Evolutionary conservation across 23 red algal species (phyloP), one percentile per base, ranked within the genome.

Genomic region (Agarophyton chilense): DNA sequence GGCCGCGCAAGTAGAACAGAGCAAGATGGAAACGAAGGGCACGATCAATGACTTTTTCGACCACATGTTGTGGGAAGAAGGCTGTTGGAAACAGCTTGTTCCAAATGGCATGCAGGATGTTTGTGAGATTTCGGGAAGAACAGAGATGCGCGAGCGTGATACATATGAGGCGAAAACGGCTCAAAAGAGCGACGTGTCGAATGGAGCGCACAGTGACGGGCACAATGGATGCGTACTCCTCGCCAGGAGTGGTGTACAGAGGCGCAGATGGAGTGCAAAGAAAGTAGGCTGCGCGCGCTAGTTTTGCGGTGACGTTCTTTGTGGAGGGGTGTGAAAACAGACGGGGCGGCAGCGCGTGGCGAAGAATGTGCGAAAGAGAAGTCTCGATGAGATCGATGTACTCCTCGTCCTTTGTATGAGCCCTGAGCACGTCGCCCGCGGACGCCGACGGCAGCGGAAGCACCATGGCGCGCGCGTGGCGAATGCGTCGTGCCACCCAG

Each of bases 401-500:
- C 66, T 88, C 83, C 4, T 88, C 83, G 54, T 88, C 83, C 43
- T 88, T 88, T 40, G 49, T 52, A 28, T 53, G 66, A 19, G 83
- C 83, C 1, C 83, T 28, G 24, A 88, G 44, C 25, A 88, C 64
- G 63, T 88, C 83, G 25, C 21, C 47, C 31, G 64, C 49, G 22
- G 62, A 28, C 16, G 83, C 64, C 47, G 19, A 26, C 18, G 83
- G 83, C 18, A 88, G 83, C 57, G 55, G 33, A 10, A 14, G 21
- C 54, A 56, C 54, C 79, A 63, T 61, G 12, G 9, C 10, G 10
- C n/a, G 56, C 56, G 56, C n/a, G n/a, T n/a, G n/a, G n/a, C n/a
- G n/a, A n/a, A n/a, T n/a, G n/a, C n/a, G n/a, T n/a, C n/a, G n/a
- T n/a, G n/a, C n/a, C n/a, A n/a, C n/a, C n/a, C n/a, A n/a, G n/a